Evolutionary conservation across 176 grass and related monocot species (phyloP).

Genomic region (Aechmea fasciata): DNA sequence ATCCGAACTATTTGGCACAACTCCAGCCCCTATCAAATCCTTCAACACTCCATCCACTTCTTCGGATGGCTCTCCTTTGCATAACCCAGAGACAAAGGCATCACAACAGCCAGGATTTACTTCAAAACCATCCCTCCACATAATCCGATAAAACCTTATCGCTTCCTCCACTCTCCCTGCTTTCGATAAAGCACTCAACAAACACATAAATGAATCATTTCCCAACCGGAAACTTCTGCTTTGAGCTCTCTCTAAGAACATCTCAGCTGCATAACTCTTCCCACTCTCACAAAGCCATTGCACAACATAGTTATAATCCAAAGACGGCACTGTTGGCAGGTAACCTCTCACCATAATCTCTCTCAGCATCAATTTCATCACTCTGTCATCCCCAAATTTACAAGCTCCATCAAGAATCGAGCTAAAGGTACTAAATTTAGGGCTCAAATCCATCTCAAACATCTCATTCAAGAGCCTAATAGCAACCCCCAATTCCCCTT

Average conservation of each 20-base stretch:
- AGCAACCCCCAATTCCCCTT: conserved; percentile 8
- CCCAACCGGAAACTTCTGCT: neutral
- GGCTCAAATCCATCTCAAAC: conserved; percentile 6
- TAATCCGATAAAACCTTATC: conserved; percentile 5
- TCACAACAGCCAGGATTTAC: conserved; percentile 8
- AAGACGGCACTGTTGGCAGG: neutral
- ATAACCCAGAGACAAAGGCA: conserved; percentile 17
- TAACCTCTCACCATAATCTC: conserved; percentile 3
- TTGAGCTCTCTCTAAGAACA: conserved; percentile 19
- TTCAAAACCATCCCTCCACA: conserved; percentile 8
- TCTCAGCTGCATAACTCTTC: conserved; percentile 19
- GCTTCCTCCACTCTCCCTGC: conserved; percentile 2
- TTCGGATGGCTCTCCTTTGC: conserved; percentile 12
- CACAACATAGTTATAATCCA: conserved; percentile 15
- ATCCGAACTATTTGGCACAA: conserved; percentile 7
- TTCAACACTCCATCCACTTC: conserved; percentile 10
- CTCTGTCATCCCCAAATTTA: conserved; percentile 3
- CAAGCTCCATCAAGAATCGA: conserved; percentile 16
- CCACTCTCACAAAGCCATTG: conserved; percentile 8
- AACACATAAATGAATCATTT: neutral
- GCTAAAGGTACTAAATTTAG: conserved; percentile 9
- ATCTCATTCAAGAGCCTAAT: conserved; percentile 15
- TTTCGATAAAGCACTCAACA: conserved; percentile 5
- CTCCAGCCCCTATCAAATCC: conserved; percentile 11
- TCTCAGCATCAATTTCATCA: conserved; percentile 2